phyloP scores from a whole-genome alignment of 495 filamentous ascomycete species.

The Xanthoparmelia taractica region DNA sequence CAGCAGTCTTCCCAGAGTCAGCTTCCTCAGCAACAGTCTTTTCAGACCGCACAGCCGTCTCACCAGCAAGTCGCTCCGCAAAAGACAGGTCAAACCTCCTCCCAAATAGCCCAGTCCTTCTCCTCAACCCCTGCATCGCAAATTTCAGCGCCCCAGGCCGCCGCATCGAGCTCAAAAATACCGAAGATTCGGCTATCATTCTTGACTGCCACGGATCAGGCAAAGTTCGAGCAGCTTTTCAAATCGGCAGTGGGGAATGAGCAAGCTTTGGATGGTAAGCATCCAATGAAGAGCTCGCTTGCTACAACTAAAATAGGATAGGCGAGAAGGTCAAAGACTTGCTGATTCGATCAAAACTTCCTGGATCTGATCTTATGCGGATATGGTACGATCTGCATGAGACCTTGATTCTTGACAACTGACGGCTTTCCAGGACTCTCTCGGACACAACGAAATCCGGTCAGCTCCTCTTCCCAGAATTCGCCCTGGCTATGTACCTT shows the following conservation, averaged over 20 bases:
- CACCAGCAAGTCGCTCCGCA: slow-evolving; percentile 44
- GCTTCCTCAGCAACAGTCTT: slow-evolving; percentile 31
- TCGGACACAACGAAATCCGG: slow-evolving; percentile 96
- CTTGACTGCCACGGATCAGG: slow-evolving; percentile 89
- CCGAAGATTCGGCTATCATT: slow-evolving; percentile 95
- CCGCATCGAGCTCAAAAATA: slow-evolving; percentile 54
- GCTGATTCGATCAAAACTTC: slow-evolving; percentile 75
- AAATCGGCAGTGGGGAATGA: slow-evolving; percentile 87
- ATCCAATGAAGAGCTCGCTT: background rate
- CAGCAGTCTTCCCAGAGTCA: slow-evolving; percentile 31
- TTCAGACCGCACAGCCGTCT: slow-evolving; percentile 37
- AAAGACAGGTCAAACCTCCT: slow-evolving; percentile 69
- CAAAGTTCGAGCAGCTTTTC: slow-evolving; percentile 97
- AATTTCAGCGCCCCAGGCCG: slow-evolving; percentile 45
- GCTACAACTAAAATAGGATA: slow-evolving; percentile 28
- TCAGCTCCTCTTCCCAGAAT: slow-evolving; percentile 94
- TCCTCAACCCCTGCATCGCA: slow-evolving; percentile 43
- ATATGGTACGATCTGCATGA: slow-evolving; percentile 57
- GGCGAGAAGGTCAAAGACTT: slow-evolving; percentile 84
- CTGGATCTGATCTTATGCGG: slow-evolving; percentile 71
- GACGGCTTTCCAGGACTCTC: slow-evolving; percentile 57
- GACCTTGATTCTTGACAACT: slow-evolving; percentile 6
- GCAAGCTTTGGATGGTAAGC: slow-evolving; percentile 70
- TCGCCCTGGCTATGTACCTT: slow-evolving; percentile 96
- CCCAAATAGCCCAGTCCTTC: slow-evolving; percentile 82